These are phyloP conservation scores for Penicillium pancosmium DNA, from an alignment of 495 filamentous ascomycete genomes.

Conservation along the genomic window DNA sequence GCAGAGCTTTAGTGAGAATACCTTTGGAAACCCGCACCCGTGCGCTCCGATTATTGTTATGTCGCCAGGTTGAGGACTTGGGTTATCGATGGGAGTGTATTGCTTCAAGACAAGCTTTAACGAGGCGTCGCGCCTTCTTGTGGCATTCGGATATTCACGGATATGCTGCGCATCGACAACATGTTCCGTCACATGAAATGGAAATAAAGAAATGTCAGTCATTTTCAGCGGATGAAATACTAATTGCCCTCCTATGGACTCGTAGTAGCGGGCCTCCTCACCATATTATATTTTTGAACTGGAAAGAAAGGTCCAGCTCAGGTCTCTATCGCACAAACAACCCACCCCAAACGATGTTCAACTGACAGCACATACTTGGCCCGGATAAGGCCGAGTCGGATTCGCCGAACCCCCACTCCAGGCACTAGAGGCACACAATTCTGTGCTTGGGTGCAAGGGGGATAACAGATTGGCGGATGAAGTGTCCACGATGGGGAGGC, in stretches of 20 bases:
- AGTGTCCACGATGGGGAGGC: not conserved
- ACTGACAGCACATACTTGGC: not conserved
- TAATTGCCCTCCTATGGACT: not conserved
- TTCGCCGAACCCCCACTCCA: not conserved
- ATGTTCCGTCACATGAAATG: slow-evolving; percentile 47
- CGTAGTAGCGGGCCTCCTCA: not conserved
- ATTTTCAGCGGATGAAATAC: not conserved
- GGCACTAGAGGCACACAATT: not conserved
- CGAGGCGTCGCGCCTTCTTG: slow-evolving; percentile 40
- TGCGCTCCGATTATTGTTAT: slow-evolving; percentile 70
- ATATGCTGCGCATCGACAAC: slow-evolving; percentile 58
- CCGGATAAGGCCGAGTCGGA: not conserved
- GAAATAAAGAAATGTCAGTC: not conserved
- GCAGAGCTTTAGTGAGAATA: not conserved
- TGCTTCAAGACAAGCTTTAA: slow-evolving; percentile 68
- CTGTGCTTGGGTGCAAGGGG: not conserved
- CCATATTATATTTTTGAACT: not conserved
- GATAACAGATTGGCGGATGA: not conserved
- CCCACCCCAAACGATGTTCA: not conserved
- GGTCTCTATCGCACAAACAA: not conserved
- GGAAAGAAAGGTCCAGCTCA: too few species aligned
- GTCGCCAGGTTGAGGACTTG: slow-evolving; percentile 56
- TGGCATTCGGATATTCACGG: slow-evolving; percentile 60
- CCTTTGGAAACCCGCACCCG: slow-evolving; percentile 55
- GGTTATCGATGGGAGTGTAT: slow-evolving; percentile 63